phyloP scores from a whole-genome alignment of 1,284 basidiomycete genomes.

The Porogramme epimiltina region DNA sequence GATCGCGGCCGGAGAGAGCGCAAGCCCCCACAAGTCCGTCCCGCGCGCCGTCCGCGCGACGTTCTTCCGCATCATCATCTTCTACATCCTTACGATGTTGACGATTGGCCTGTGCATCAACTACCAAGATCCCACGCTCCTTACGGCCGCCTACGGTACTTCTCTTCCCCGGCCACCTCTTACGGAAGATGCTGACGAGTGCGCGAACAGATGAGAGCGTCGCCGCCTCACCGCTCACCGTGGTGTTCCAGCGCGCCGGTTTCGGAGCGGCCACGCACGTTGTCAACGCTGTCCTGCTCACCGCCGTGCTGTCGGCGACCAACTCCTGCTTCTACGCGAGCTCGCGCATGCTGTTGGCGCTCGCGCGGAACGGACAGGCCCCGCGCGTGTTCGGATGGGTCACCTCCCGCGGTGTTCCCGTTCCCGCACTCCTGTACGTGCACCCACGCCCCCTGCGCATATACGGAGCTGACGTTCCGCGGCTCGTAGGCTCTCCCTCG shows the following conservation, averaged over 20 bases:
- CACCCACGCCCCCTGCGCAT: background rate
- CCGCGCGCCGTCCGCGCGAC: slow-evolving; percentile 72
- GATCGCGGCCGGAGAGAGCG: slow-evolving; percentile 61
- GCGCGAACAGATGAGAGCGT: slow-evolving; percentile 41
- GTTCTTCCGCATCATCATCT: slow-evolving; percentile 66
- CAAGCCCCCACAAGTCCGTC: slow-evolving; percentile 60
- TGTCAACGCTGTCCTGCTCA: slow-evolving; percentile 62
- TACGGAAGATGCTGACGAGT: background rate
- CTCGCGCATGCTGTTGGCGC: slow-evolving; percentile 80
- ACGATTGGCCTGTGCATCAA: slow-evolving; percentile 61
- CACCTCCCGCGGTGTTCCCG: slow-evolving; percentile 65
- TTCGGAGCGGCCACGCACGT: slow-evolving; percentile 59
- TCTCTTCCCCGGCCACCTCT: background rate
- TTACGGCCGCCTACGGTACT: slow-evolving; percentile 46
- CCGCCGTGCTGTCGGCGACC: slow-evolving; percentile 63
- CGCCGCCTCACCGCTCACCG: slow-evolving; percentile 56
- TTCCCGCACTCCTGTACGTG: slow-evolving; percentile 49
- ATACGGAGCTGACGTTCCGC: background rate
- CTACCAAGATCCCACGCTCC: slow-evolving; percentile 47
- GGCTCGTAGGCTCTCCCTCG: slow-evolving; percentile 42
- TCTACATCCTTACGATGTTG: slow-evolving; percentile 60
- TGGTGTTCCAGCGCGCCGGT: slow-evolving; percentile 58
- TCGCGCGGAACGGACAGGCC: slow-evolving; percentile 78
- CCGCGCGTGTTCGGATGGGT: slow-evolving; percentile 73
- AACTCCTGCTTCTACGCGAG: slow-evolving; percentile 76